These are phyloP conservation scores for Ascochyta clinopodiicola DNA, from an alignment of 2,329 filamentous ascomycete species.

Conservation along the genomic window DNA sequence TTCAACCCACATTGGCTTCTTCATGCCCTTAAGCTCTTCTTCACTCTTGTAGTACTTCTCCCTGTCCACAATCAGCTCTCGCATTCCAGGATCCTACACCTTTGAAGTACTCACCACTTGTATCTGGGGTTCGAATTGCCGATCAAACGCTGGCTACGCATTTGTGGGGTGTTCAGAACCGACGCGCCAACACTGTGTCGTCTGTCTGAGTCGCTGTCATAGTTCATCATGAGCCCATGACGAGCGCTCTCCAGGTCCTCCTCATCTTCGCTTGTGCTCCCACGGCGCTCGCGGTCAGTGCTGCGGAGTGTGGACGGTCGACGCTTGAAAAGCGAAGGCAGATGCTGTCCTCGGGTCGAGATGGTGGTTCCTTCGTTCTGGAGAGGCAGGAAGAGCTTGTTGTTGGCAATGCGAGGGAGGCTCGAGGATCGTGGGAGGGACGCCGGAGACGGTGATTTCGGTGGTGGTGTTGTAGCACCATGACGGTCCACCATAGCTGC, in stretches of 20 bases:
- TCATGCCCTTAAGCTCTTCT: slow-evolving; percentile 74
- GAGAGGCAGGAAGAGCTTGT: slow-evolving; percentile 52
- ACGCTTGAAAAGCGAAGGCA: slow-evolving; percentile 46
- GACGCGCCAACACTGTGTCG: slow-evolving; percentile 52
- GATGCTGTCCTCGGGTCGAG: slow-evolving; percentile 53
- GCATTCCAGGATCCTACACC: neutral
- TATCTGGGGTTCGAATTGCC: slow-evolving; percentile 87
- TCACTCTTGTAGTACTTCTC: slow-evolving; percentile 85
- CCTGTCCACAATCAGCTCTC: slow-evolving; percentile 39
- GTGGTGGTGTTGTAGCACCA: slow-evolving; percentile 20
- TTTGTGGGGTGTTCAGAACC: slow-evolving; percentile 64
- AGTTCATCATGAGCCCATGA: slow-evolving; percentile 38
- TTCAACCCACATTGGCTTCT: slow-evolving; percentile 67
- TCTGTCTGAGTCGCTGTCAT: slow-evolving; percentile 46
- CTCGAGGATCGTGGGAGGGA: slow-evolving; percentile 30
- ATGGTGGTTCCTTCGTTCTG: slow-evolving; percentile 45
- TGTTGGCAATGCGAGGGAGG: slow-evolving; percentile 41
- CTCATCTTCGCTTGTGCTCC: slow-evolving; percentile 41
- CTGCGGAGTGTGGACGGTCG: slow-evolving; percentile 42
- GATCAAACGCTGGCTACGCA: slow-evolving; percentile 85
- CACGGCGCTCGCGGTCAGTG: slow-evolving; percentile 33
- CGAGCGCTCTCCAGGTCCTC: slow-evolving; percentile 40
- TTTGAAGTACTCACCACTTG: slow-evolving; percentile 63
- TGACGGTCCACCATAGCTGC: slow-evolving; percentile 27
- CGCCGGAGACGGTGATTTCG: slow-evolving; percentile 25